These are phyloP conservation scores for Lasiosphaeria hispida DNA, from an alignment of 495 filamentous ascomycete genomes.

Conservation along the genomic window DNA sequence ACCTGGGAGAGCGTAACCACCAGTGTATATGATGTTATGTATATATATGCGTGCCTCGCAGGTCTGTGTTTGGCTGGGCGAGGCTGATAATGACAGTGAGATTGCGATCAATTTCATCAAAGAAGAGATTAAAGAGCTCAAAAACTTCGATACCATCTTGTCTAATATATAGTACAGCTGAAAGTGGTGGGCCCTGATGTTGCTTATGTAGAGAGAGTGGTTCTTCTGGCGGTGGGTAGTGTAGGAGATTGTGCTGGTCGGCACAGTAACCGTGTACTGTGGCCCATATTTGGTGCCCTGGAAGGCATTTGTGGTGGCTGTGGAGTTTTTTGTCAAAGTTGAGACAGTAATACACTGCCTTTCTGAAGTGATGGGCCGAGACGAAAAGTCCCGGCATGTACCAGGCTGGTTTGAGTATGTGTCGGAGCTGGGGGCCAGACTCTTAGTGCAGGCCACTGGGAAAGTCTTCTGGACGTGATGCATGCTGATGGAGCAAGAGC, in stretches of 20 bases:
- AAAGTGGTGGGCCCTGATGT: constrained; percentile 28
- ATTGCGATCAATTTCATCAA: constrained; percentile 25
- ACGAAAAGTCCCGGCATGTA: constrained; percentile 9
- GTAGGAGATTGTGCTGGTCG: constrained; percentile 38
- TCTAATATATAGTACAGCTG: constrained; percentile 6
- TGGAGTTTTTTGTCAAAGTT: constrained; percentile 26
- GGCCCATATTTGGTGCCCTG: constrained; percentile 27
- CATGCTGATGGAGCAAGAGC: background rate
- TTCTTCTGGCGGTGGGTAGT: constrained; percentile 40
- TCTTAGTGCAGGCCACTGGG: constrained; percentile 34
- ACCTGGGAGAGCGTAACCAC: constrained; percentile 1
- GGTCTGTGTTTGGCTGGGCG: constrained; percentile 35
- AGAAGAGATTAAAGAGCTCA: constrained; percentile 20
- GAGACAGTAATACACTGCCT: constrained; percentile 27
- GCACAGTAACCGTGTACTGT: constrained; percentile 27
- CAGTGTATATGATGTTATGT: constrained; percentile 2
- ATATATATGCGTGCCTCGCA: constrained; percentile 15
- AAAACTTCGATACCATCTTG: constrained; percentile 33
- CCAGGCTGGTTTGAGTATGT: constrained; percentile 27
- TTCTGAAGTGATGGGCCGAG: constrained; percentile 16
- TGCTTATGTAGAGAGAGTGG: constrained; percentile 34
- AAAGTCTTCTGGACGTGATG: constrained; percentile 28
- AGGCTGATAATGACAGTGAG: constrained; percentile 16
- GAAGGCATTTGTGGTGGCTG: constrained; percentile 32
- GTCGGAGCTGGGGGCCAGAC: constrained; percentile 32